Evolutionary conservation across 768 basidiomycete species (phyloP).

Genomic region (Macrolepiota fuliginosa): DNA sequence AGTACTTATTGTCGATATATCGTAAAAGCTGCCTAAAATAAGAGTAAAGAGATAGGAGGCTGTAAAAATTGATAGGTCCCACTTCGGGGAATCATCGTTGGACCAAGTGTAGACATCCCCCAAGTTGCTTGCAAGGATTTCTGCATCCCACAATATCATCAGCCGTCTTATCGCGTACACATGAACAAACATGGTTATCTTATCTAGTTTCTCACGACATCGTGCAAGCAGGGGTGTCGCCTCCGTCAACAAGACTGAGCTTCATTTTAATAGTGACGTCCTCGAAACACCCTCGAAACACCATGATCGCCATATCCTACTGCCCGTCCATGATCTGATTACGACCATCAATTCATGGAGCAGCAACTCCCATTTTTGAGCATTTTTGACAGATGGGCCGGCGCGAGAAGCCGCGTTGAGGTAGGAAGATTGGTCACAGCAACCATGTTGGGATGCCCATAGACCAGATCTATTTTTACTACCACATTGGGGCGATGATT

Average conservation of each 20-base stretch:
- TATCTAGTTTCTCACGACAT: too few species aligned
- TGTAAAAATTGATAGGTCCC: background rate
- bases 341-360: background rate
- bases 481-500: background rate
- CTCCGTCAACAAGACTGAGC: background rate
- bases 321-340: background rate
- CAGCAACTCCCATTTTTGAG: background rate
- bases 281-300: background rate
- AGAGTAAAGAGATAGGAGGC: background rate
- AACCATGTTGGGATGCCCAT: background rate
- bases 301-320: background rate
- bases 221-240: background rate
- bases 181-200: too few species aligned
- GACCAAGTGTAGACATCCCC: background rate
- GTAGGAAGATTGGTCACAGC: constrained; percentile 10
- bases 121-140: too few species aligned
- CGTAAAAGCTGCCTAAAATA: background rate
- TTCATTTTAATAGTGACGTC: background rate
- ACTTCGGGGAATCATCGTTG: background rate
- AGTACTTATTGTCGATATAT: background rate
- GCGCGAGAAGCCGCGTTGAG: background rate
- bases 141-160: too few species aligned
- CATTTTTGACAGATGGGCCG: background rate
- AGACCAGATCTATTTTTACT: background rate
- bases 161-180: too few species aligned